Base-by-base conservation (phyloP, 306 rosid species). In the Prunus davidiana region DNA sequence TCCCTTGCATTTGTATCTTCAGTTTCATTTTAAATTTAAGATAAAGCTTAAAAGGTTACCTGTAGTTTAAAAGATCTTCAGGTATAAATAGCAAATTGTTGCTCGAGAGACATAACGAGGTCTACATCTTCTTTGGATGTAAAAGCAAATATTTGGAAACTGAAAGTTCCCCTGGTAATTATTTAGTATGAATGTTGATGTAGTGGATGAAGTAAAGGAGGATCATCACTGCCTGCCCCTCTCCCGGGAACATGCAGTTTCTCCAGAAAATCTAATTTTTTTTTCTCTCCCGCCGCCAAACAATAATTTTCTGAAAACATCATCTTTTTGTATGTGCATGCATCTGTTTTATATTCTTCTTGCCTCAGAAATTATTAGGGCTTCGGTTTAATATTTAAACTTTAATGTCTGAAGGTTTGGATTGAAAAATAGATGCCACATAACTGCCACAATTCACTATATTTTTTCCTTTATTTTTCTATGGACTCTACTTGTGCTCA, bases 311-410 rank as follows among this genome's bases (percentile, higher is more conserved):
- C 4, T 47, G 46, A 24, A 51, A n/a, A 8, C 1, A 52, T 28
- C 11, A 25, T 50, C 27, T 41, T 52, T 12, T 47, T 66, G 52
- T 20, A 2, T 67, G 19, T 34, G 41, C 41, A 34, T 1, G 41
- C 41, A 34, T 34, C 41, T 34, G 14, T 55, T 28, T 61, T 24
- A 20, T 62, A 47, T 52, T 62, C 27, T 28, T 51, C 55, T 46
- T 71, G 13, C 75, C 61, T 28, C 24, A 19, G 71, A 82, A 67
- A 68, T 22, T 24, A 25, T 51, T 71, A 20, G 61, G 67, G 62
- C 24, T 5, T 24, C 22, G 10, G 47, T 38, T 65, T 38, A 5
- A 64, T 32, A 64, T 12, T 64, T 19, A 18, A 32, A 19, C 16
- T 38, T 6, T 38, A 38, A 38, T 38, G 32, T 41, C 49, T 34